A percentile compares a stretch with the other conserved stretches of the same genome.
These are phyloP conservation scores for Phytophthora citrophthora DNA, from an alignment of 352 stramenopile genomes.

Conservation along the genomic window DNA sequence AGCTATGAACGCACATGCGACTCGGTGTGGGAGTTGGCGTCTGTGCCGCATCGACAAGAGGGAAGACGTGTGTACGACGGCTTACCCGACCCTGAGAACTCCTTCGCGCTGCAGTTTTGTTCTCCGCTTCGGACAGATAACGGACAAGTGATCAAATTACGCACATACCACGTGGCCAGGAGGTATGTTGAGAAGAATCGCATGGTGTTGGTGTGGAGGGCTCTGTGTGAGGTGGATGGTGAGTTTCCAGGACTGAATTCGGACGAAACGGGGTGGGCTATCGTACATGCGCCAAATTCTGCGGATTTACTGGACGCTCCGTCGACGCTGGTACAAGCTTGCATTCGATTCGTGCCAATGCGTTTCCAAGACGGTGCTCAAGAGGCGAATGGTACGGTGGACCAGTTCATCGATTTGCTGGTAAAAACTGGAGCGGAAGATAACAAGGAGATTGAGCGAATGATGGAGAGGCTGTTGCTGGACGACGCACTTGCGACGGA, in stretches of 20 bases:
- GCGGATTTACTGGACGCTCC: neutral
- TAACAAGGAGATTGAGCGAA: conserved; percentile 15
- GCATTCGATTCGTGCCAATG: conserved; percentile 20
- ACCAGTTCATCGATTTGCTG: conserved; percentile 33
- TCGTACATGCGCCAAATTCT: conserved; percentile 12
- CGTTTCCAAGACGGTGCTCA: conserved; percentile 19
- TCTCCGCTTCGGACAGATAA: conserved; percentile 14
- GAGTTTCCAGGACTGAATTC: conserved; percentile 46
- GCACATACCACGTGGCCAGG: conserved; percentile 19
- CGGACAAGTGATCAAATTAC: conserved; percentile 17
- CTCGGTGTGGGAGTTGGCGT: conserved; percentile 30
- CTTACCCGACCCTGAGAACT: conserved; percentile 33
- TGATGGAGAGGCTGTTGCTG: conserved; percentile 33
- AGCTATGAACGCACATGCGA: conserved; percentile 21
- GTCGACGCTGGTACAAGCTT: conserved; percentile 20
- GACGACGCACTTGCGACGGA: conserved; percentile 27
- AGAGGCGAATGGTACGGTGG: conserved; percentile 9
- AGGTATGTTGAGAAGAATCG: conserved; percentile 46
- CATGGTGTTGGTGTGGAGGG: conserved; percentile 59
- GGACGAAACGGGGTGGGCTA: conserved; percentile 58
- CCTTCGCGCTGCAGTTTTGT: conserved; percentile 39
- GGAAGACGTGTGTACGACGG: conserved; percentile 17
- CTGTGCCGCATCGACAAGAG: conserved; percentile 17
- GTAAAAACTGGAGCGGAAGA: conserved; percentile 32
- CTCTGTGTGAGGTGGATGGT: conserved; percentile 38